phyloP scores from a whole-genome alignment of 139 green algal genomes.

The Chlamydomonas schloesseri region DNA sequence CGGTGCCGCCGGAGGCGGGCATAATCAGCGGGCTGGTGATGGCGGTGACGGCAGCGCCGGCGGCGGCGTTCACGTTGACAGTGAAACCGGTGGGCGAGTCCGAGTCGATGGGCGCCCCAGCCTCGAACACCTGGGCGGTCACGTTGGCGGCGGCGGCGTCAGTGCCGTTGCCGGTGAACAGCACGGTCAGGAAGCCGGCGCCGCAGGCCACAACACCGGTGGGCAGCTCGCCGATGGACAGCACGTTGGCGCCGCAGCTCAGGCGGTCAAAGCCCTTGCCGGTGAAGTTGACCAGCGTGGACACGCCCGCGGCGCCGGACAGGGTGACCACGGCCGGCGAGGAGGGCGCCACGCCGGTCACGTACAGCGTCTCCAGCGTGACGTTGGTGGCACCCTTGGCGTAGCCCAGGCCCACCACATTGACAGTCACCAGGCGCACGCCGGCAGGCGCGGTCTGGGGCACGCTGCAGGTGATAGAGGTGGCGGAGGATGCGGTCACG shows the following conservation, averaged over 20 bases:
- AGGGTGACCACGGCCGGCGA: background rate
- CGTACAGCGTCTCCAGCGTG: conserved; percentile 21
- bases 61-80: background rate
- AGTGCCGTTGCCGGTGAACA: background rate
- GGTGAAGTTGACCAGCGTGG: conserved; percentile 18
- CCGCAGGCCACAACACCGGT: conserved; percentile 6
- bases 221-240: conserved; percentile 1
- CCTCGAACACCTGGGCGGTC: conserved; percentile 8
- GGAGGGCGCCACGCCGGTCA: background rate
- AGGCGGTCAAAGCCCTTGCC: conserved; percentile 48
- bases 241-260: conserved; percentile 32
- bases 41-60: background rate
- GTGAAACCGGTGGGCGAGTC: conserved; percentile 7
- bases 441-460: conserved; percentile 16
- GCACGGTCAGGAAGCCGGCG: background rate
- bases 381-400: background rate
- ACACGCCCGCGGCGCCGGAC: background rate
- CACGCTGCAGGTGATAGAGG: background rate
- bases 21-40: background rate
- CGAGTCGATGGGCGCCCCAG: background rate
- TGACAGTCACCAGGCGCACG: background rate
- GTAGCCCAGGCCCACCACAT: background rate
- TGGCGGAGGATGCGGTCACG: conserved; percentile 5
- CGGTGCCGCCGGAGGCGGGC: conserved; percentile 21
- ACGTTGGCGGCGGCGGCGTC: background rate